Base-by-base conservation (phyloP, 305 asterid species). In the Fraxinus ornus region DNA sequence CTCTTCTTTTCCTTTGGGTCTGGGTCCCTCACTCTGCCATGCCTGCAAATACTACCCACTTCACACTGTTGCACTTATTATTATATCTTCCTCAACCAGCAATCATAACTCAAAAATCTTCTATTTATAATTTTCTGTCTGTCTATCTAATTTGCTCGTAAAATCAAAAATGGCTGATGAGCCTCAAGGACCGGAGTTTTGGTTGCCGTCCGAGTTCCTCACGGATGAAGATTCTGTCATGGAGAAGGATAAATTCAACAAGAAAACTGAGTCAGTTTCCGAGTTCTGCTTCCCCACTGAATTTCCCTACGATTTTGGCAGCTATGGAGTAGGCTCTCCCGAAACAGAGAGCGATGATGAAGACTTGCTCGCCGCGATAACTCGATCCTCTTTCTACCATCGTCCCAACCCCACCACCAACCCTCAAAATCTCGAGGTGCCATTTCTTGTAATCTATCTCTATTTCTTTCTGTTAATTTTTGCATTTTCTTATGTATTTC, bases 131-230 rank as follows among this genome's bases (percentile, higher is more conserved):
- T 17, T 1, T 52, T 52, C 22, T 52, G 64, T 17, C 22, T 4
- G 1, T 33, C 75, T 81, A 33, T 0, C 26, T 24, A 0, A 24
- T 60, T 37, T 49, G 1, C 39, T 12, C 15, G 1, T 10, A 21
- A 21, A 77, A 86, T 88, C n/a, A n/a, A n/a, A n/a, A n/a, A n/a
- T n/a, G 91, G 82, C 84, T 28, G 86, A 71, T 32, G 21, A 71
- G 72, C 84, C 39, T 62, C 88, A 88, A 85, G 86, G 78, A 77
- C 86, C 88, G 9, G 88, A 85, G 22, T 89, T 88, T 80, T 91
- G 90, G 91, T 73, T 89, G 49, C 94, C 94, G 5, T 60, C 94
- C 1, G 92, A 91, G 82, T 91, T 91, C 82, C 94, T 90, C 5
- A 72, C 84, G 10, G 86, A 84, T 30, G 88, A 88, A 12, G 91